A percentile compares a stretch with the other conserved stretches of the same genome.
phyloP scores from a whole-genome alignment of 345 rosid genomes.

The Eucalyptus regnans region DNA sequence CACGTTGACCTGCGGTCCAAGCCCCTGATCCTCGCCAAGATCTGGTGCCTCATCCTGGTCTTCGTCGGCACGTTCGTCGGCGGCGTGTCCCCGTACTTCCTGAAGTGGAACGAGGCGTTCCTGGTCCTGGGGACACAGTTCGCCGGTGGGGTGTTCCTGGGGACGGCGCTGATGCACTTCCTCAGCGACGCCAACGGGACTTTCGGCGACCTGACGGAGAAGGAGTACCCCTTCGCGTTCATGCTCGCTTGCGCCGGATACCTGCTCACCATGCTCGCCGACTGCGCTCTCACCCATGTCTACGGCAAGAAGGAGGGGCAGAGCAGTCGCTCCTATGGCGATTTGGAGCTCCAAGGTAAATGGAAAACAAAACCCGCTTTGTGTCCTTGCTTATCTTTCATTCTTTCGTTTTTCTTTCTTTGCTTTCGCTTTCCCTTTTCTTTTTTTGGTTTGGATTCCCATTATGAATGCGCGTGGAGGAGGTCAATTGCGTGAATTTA shows the following conservation, averaged over 20 bases:
- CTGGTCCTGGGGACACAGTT: slow-evolving; percentile 78
- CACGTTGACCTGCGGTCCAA: slow-evolving; percentile 27
- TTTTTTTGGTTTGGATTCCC: neutral
- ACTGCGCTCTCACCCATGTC: slow-evolving; percentile 35
- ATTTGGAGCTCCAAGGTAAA: slow-evolving; percentile 50
- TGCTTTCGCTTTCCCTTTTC: neutral
- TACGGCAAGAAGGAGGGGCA: slow-evolving; percentile 16
- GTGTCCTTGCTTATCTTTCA: neutral
- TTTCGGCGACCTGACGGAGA: slow-evolving; percentile 35
- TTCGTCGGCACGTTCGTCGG: slow-evolving; percentile 49
- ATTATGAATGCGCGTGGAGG: neutral
- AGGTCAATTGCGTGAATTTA: neutral
- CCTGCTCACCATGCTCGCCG: slow-evolving; percentile 67
- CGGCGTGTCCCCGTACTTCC: slow-evolving; percentile 73
- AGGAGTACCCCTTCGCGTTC: slow-evolving; percentile 71
- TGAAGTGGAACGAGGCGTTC: slow-evolving; percentile 77
- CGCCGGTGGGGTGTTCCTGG: slow-evolving; percentile 82
- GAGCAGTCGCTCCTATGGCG: slow-evolving; percentile 12
- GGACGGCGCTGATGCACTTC: slow-evolving; percentile 88
- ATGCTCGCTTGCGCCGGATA: slow-evolving; percentile 79
- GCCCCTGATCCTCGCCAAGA: slow-evolving; percentile 38
- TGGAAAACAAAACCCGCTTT: neutral
- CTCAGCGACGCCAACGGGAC: slow-evolving; percentile 68
- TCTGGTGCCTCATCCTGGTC: slow-evolving; percentile 55
- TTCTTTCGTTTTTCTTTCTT: neutral